phyloP scores from a whole-genome alignment of 2,329 filamentous ascomycete species.

The Hawksworthiomyces lignivorus region DNA sequence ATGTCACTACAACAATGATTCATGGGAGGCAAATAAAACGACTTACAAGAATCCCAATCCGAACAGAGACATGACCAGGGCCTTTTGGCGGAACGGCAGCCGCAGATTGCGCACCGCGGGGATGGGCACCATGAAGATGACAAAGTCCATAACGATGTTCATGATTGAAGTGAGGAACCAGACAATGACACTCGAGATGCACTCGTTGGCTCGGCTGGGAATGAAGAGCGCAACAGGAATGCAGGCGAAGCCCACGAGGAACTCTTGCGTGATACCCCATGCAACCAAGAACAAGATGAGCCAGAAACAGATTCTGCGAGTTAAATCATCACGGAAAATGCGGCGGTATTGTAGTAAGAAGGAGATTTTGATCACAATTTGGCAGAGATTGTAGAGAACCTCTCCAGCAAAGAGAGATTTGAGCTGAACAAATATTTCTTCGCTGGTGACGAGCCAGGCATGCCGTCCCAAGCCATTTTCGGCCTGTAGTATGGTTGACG shows the following conservation, averaged over 20 bases:
- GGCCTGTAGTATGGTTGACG: conserved; percentile 16
- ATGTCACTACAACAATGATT: too few species aligned
- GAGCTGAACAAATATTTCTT: conserved; percentile 17
- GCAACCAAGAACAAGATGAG: conserved; percentile 20
- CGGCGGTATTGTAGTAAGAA: conserved; percentile 32
- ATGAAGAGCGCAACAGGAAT: conserved; percentile 21
- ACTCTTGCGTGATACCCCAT: conserved; percentile 22
- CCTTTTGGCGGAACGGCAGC: conserved; percentile 76
- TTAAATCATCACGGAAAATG: conserved; percentile 24
- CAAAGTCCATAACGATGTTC: conserved; percentile 85
- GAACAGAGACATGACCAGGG: conserved; percentile 79
- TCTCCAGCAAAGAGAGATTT: conserved; percentile 26
- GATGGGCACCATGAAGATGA: conserved; percentile 79
- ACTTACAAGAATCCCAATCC: conserved; percentile 66
- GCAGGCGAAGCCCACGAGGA: conserved; percentile 24
- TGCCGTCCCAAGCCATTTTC: conserved; percentile 21
- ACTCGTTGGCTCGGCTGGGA: conserved; percentile 13
- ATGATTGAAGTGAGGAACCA: conserved; percentile 36
- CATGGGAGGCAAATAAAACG: background rate
- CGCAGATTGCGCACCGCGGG: conserved; percentile 81
- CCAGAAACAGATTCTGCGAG: conserved; percentile 17
- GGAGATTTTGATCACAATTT: conserved; percentile 28
- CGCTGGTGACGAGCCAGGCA: conserved; percentile 16
- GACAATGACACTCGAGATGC: conserved; percentile 20
- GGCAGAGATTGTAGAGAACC: conserved; percentile 26